Conservation (phyloP, 805 yeast genomes). For the Teunomyces lycoperdinae region DNA sequence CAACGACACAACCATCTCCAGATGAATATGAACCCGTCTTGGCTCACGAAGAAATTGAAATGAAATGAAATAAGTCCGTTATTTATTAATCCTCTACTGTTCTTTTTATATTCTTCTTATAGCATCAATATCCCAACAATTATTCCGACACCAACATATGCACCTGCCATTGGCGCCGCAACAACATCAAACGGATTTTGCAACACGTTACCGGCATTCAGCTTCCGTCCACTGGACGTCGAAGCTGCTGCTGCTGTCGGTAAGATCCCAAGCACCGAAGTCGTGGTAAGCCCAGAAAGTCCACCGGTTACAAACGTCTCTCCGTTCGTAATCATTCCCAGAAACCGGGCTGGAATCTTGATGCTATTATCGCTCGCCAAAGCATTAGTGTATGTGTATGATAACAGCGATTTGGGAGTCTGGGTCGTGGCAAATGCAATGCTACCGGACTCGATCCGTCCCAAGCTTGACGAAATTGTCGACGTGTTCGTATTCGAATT, state of each 20-base stretch:
- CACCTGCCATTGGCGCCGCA: neutral
- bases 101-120: neutral
- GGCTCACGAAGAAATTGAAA: neutral
- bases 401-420: conserved; percentile 10
- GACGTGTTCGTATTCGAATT: neutral
- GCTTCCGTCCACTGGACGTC: conserved; percentile 3
- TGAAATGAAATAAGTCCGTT: neutral
- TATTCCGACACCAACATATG: neutral
- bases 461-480: conserved; percentile 9
- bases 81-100: neutral
- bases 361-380: conserved; percentile 14
- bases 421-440: conserved; percentile 52
- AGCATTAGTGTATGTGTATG: conserved; percentile 17
- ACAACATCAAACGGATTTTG: neutral
- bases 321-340: conserved; percentile 24
- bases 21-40: no score
- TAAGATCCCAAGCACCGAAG: conserved; percentile 3
- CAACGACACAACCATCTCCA: conserved; percentile 13
- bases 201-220: conserved; percentile 5
- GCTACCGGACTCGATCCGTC: conserved; percentile 34
- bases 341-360: conserved; percentile 24
- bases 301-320: conserved; percentile 26
- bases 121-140: neutral
- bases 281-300: neutral
- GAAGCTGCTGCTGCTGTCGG: conserved; percentile 19